Conservation (phyloP, 345 rosid species). For the Salix suchowensis region DNA sequence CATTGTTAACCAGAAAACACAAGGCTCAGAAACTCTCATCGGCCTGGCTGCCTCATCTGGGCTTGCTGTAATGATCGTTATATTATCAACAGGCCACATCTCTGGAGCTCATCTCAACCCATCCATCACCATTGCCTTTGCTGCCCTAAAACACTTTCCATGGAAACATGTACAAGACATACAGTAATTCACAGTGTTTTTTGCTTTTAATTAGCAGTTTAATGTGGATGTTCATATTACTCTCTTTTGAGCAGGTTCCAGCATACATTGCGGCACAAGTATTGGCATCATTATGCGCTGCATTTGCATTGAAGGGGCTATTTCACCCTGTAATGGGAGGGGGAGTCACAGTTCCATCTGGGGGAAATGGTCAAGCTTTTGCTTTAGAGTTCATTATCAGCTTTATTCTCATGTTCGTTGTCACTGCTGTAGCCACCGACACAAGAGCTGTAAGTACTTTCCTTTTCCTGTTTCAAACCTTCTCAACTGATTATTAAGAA, state of each 20-base stretch:
- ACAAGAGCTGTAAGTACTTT: slow-evolving; percentile 65
- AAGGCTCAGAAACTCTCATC: slow-evolving; percentile 63
- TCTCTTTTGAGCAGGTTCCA: slow-evolving; percentile 44
- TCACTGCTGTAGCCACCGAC: slow-evolving; percentile 93
- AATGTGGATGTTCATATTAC: background rate
- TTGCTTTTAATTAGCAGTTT: background rate
- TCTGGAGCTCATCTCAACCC: slow-evolving; percentile 95
- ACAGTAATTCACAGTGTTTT: background rate
- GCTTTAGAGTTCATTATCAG: slow-evolving; percentile 78
- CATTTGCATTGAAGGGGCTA: slow-evolving; percentile 58
- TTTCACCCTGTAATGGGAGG: slow-evolving; percentile 68
- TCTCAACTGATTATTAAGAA: no score
- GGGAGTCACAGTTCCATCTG: slow-evolving; percentile 81
- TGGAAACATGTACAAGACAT: slow-evolving; percentile 56
- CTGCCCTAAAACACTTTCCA: slow-evolving; percentile 74
- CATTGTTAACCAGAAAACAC: slow-evolving; percentile 75
- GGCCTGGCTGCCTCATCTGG: slow-evolving; percentile 73
- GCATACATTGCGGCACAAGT: slow-evolving; percentile 68
- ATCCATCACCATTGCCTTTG: slow-evolving; percentile 63
- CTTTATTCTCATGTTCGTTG: slow-evolving; percentile 90
- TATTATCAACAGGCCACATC: slow-evolving; percentile 76
- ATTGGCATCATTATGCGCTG: slow-evolving; percentile 64
- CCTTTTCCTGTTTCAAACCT: no score
- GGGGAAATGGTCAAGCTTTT: slow-evolving; percentile 57
- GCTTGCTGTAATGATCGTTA: slow-evolving; percentile 74